Evolutionary conservation across 345 rosid species (phyloP).

Genomic region (Brassica rapa): DNA sequence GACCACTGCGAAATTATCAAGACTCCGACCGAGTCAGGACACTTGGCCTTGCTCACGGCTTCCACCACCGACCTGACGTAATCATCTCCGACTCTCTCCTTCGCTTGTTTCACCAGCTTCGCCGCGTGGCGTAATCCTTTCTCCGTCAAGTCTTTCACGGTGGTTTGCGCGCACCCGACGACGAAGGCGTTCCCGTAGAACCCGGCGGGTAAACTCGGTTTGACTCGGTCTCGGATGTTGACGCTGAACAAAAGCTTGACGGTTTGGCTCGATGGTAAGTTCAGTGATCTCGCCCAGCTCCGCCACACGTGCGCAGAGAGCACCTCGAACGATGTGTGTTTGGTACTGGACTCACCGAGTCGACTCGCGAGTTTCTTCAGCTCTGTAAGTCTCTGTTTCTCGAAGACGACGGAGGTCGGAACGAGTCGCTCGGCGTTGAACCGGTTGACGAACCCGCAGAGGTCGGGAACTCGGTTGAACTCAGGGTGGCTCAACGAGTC

Average conservation of each 20-base stretch:
- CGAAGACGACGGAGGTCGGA: conserved; percentile 64
- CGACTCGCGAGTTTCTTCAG: conserved; percentile 51
- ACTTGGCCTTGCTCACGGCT: conserved; percentile 51
- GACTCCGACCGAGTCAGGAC: conserved; percentile 75
- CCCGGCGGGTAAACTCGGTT: conserved; percentile 67
- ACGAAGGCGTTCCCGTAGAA: conserved; percentile 89
- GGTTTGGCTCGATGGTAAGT: conserved; percentile 62
- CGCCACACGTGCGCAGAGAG: conserved; percentile 85
- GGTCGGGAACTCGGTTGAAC: conserved; percentile 60
- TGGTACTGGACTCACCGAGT: conserved; percentile 27
- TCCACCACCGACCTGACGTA: conserved; percentile 60
- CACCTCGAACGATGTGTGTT: conserved; percentile 68
- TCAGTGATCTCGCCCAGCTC: conserved; percentile 77
- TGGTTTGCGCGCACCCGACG: conserved; percentile 69
- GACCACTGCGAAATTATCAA: conserved; percentile 88
- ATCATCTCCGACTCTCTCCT: conserved; percentile 58
- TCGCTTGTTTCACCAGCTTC: conserved; percentile 65
- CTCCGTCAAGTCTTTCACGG: conserved; percentile 57
- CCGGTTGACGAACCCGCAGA: conserved; percentile 58
- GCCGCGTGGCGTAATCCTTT: conserved; percentile 59
- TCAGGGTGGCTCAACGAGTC: conserved; percentile 51
- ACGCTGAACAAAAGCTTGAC: conserved; percentile 76
- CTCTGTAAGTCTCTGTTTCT: conserved; percentile 50
- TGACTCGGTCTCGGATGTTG: conserved; percentile 65
- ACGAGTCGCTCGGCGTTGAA: conserved; percentile 57